phyloP scores from a whole-genome alignment of 2,329 filamentous ascomycete genomes.

The Cladosporium sp. region DNA sequence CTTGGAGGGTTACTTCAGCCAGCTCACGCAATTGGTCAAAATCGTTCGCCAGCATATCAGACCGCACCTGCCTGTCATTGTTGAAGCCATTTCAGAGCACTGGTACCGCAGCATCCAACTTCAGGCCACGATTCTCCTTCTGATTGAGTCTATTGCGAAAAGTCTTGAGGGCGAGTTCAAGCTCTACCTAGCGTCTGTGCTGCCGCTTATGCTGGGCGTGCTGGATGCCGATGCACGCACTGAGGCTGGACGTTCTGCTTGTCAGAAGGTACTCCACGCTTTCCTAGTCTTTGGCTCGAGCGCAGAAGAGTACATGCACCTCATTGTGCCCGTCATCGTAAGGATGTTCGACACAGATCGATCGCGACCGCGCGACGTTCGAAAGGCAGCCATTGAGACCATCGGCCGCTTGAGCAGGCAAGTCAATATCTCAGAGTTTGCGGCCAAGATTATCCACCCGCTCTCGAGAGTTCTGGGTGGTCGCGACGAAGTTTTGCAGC shows the following conservation, averaged over 20 bases:
- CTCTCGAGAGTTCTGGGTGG: constrained; percentile 75
- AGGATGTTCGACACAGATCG: constrained; percentile 76
- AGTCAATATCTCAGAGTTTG: constrained; percentile 95
- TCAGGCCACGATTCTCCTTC: constrained; percentile 82
- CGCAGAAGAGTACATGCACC: constrained; percentile 97
- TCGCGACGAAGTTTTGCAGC: constrained; percentile 66
- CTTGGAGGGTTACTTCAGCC: constrained; percentile 95
- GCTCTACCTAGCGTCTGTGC: constrained; percentile 80
- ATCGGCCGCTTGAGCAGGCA: constrained; percentile 90
- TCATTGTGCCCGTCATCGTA: constrained; percentile 94
- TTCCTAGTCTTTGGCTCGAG: constrained; percentile 95
- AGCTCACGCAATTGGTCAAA: constrained; percentile 84
- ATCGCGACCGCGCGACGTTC: constrained; percentile 55
- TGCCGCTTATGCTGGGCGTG: constrained; percentile 91
- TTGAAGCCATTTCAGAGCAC: constrained; percentile 80
- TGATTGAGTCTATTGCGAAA: constrained; percentile 89
- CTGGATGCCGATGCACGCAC: constrained; percentile 84
- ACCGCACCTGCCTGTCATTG: constrained; percentile 80
- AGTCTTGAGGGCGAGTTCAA: constrained; percentile 98
- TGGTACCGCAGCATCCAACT: constrained; percentile 78
- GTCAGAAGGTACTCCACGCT: constrained; percentile 73
- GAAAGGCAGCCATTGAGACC: constrained; percentile 88
- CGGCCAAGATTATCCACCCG: constrained; percentile 92
- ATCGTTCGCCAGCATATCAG: constrained; percentile 97
- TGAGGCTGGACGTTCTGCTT: constrained; percentile 45